Evolutionary conservation across 306 rosid genomes (phyloP).

Genomic region (Medicago truncatula): DNA sequence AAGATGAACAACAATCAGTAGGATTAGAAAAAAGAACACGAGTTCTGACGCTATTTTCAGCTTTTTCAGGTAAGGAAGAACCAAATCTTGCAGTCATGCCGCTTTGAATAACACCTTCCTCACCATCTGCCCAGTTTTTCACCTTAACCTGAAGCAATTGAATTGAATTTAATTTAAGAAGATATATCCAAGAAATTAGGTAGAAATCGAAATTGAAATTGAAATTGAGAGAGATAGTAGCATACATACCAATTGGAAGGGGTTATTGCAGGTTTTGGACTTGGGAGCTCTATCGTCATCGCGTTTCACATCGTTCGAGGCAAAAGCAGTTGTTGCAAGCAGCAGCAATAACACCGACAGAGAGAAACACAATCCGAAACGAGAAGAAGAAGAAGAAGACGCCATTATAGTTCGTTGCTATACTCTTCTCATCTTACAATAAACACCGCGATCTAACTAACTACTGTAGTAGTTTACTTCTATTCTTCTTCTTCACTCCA

Average conservation of each 20-base stretch:
- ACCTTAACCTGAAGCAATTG: slow-evolving; percentile 69
- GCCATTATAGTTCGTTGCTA: slow-evolving; percentile 46
- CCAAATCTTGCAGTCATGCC: slow-evolving; percentile 87
- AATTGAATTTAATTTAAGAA: neutral
- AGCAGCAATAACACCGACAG: slow-evolving; percentile 42
- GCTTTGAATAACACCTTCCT: slow-evolving; percentile 43
- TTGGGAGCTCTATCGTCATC: slow-evolving; percentile 59
- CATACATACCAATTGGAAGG: slow-evolving; percentile 61
- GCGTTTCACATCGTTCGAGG: slow-evolving; percentile 52
- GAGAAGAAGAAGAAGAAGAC: slow-evolving; percentile 7
- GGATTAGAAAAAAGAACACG: slow-evolving; percentile 69
- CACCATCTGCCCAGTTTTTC: slow-evolving; percentile 66
- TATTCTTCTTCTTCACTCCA: too few relatives aligned
- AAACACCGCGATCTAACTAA: too few relatives aligned
- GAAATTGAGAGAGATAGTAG: neutral
- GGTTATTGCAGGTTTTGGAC: slow-evolving; percentile 69
- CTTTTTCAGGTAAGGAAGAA: slow-evolving; percentile 61
- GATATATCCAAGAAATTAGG: slow-evolving; percentile 3
- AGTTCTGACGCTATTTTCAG: slow-evolving; percentile 48
- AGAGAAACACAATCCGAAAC: neutral
- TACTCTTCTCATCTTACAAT: too few relatives aligned
- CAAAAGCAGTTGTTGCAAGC: slow-evolving; percentile 43
- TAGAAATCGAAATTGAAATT: too few relatives aligned
- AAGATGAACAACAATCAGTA: slow-evolving; percentile 65
- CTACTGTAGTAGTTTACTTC: too few relatives aligned